Evolutionary conservation across 1,284 basidiomycete genomes (phyloP).

Genomic region (Puccinia triticina): DNA sequence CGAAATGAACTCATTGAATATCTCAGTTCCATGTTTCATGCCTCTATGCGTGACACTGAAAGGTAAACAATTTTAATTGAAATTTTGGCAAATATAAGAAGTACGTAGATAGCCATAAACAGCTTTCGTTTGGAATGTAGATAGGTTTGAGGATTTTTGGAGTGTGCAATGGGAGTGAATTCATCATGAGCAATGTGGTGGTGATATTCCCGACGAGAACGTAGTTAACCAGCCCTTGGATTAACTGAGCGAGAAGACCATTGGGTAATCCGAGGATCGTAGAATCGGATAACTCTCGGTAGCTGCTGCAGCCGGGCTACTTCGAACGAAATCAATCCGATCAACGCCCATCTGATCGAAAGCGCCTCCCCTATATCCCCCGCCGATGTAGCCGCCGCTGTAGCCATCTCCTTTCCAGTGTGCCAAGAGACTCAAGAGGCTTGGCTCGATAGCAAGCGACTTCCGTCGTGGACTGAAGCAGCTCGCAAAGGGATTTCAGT

Average conservation of each 20-base stretch:
- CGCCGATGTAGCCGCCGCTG: not conserved
- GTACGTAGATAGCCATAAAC: too few relatives aligned
- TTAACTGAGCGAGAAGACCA: not conserved
- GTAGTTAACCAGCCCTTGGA: not conserved
- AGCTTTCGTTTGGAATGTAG: too few relatives aligned
- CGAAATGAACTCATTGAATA: too few relatives aligned
- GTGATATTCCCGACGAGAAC: too few relatives aligned
- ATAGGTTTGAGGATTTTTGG: too few relatives aligned
- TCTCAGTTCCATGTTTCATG: too few relatives aligned
- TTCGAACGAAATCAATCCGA: not conserved
- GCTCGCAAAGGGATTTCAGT: not conserved
- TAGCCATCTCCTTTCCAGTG: not conserved
- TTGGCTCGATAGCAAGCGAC: not conserved
- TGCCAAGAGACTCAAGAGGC: not conserved
- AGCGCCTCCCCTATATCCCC: slow-evolving; percentile 2
- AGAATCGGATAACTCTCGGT: not conserved
- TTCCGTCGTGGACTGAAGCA: not conserved
- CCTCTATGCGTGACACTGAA: too few relatives aligned
- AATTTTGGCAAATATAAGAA: too few relatives aligned
- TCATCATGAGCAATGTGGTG: too few relatives aligned
- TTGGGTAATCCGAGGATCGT: not conserved
- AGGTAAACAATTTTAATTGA: too few relatives aligned
- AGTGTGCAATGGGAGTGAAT: too few relatives aligned
- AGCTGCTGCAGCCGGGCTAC: not conserved
- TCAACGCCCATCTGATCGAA: not conserved